Evolutionary conservation across 192 early-diverging fungal genomes (phyloP).

Genomic region (Coemansia sp.): DNA sequence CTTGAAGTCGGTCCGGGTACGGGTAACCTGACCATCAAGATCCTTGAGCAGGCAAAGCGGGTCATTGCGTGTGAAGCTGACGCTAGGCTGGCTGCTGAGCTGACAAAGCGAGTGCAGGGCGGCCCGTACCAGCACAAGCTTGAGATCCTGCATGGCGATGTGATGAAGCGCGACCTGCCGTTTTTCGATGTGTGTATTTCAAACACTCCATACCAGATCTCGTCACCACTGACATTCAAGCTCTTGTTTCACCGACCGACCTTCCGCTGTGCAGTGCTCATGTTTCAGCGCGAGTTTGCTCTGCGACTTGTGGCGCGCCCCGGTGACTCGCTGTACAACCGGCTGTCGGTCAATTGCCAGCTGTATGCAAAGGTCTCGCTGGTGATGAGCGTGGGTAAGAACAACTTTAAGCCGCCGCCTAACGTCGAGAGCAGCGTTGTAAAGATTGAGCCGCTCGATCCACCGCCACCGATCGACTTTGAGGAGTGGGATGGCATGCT

Average conservation of each 20-base stretch:
- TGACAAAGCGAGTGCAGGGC: conserved; percentile 96
- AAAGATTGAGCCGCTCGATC: conserved; percentile 89
- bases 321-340: conserved; percentile 89
- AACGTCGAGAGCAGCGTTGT: conserved; percentile 96
- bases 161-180: conserved; percentile 94
- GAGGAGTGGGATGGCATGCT: conserved; percentile 97
- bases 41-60: conserved; percentile 90
- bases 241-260: conserved; percentile 92
- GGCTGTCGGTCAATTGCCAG: conserved; percentile 92
- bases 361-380: conserved; percentile 92
- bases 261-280: conserved; percentile 91
- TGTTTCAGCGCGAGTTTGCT: conserved; percentile 99
- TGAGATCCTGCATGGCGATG: conserved; percentile 96
- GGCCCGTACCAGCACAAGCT: conserved; percentile 65
- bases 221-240: conserved; percentile 94
- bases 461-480: conserved; percentile 93
- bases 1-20: conserved; percentile 99
- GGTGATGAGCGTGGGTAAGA: conserved; percentile 97
- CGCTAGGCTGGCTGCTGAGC: conserved; percentile 93
- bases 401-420: conserved; percentile 98
- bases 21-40: conserved; percentile 95
- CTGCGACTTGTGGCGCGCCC: conserved; percentile 93
- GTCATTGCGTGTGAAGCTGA: conserved; percentile 96
- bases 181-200: conserved; percentile 98
- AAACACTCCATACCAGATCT: conserved; percentile 99